Evolutionary conservation across 1,139 yeast genomes (phyloP).

Genomic region (Ashbya aceris): DNA sequence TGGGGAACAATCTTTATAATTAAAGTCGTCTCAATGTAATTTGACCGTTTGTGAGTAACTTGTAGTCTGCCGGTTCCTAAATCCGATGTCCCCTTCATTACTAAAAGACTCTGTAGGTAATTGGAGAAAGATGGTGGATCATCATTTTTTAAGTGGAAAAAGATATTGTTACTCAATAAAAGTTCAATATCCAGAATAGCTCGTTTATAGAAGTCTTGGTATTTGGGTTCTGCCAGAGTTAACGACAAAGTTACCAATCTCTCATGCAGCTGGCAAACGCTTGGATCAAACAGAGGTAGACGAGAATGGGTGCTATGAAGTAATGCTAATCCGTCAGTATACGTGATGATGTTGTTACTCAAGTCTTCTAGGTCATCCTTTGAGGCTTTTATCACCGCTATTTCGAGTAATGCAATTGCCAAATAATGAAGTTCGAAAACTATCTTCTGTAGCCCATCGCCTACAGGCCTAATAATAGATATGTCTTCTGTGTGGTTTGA

Average conservation of each 20-base stretch:
- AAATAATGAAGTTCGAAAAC: slow-evolving; percentile 29
- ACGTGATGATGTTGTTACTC: neutral
- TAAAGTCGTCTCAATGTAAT: slow-evolving; percentile 11
- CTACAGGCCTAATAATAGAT: neutral
- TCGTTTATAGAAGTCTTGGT: slow-evolving; percentile 22
- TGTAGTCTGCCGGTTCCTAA: slow-evolving; percentile 6
- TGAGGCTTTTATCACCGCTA: slow-evolving; percentile 30
- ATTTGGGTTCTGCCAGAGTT: slow-evolving; percentile 27
- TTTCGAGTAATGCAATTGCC: slow-evolving; percentile 28
- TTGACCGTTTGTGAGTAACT: slow-evolving; percentile 6
- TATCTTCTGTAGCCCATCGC: neutral
- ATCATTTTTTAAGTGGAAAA: slow-evolving; percentile 17
- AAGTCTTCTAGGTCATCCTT: slow-evolving; percentile 15
- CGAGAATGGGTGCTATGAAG: neutral
- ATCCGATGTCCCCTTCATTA: slow-evolving; percentile 2
- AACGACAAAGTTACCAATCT: slow-evolving; percentile 23
- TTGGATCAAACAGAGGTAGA: slow-evolving; percentile 12
- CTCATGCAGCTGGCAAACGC: slow-evolving; percentile 14
- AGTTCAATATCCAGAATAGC: slow-evolving; percentile 17
- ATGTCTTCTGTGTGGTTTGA: neutral
- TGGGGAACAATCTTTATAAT: slow-evolving; percentile 8
- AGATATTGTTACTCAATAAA: slow-evolving; percentile 17
- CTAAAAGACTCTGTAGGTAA: slow-evolving; percentile 14
- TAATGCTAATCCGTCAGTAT: neutral
- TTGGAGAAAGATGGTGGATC: slow-evolving; percentile 18